phyloP scores from a whole-genome alignment of 352 stramenopile genomes.

The Globisporangium iwayamae region DNA sequence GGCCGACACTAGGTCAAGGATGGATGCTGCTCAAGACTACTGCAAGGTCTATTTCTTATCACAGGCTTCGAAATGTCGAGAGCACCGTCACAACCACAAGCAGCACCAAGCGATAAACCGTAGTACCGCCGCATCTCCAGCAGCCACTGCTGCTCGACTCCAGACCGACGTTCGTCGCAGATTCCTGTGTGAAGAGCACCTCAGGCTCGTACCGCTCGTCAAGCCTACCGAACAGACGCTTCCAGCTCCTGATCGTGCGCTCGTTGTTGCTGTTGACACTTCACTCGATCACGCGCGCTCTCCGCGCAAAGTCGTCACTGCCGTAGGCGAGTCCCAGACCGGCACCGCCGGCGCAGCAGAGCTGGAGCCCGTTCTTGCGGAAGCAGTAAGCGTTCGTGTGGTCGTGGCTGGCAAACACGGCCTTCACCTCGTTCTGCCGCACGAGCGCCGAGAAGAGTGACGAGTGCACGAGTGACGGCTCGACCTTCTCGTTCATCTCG shows the following conservation, averaged over 20 bases:
- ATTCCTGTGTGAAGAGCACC: too few relatives aligned
- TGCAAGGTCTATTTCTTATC: too few relatives aligned
- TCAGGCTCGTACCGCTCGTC: too few relatives aligned
- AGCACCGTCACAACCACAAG: too few relatives aligned
- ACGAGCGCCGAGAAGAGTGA: not conserved
- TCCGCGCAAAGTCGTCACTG: constrained; percentile 21
- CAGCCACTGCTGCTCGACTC: too few relatives aligned
- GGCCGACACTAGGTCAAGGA: too few relatives aligned
- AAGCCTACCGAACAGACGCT: constrained; percentile 28
- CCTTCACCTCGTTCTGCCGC: constrained; percentile 26
- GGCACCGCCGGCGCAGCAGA: constrained; percentile 50
- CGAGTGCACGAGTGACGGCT: constrained; percentile 1
- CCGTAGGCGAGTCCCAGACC: constrained; percentile 38
- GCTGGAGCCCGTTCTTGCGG: constrained; percentile 27
- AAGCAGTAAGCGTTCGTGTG: constrained; percentile 49
- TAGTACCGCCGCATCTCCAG: too few relatives aligned
- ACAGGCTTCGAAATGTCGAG: too few relatives aligned
- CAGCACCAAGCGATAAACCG: too few relatives aligned
- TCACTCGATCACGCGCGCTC: constrained; percentile 47
- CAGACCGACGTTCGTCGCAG: too few relatives aligned
- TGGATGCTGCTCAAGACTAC: too few relatives aligned
- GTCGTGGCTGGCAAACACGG: constrained; percentile 51
- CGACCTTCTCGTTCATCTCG: not conserved
- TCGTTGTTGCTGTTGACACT: constrained; percentile 29
- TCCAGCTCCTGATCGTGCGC: constrained; percentile 40